Evolutionary conservation across 73 alveolate species (phyloP).

Genomic region (Symbiodinium natans): DNA sequence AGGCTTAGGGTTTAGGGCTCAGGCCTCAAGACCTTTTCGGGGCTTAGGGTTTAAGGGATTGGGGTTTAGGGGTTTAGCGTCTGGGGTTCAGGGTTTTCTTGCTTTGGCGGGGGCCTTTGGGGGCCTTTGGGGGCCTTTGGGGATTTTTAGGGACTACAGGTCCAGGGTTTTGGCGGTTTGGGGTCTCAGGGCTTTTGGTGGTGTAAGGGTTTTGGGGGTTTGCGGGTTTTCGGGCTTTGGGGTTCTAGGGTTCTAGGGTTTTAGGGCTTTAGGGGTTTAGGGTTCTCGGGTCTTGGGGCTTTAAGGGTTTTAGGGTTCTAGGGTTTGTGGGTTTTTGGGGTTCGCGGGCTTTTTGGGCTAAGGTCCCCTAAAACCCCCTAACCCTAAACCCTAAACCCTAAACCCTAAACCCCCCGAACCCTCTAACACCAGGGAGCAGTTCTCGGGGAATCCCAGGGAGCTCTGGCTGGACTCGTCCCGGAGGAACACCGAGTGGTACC

Average conservation of each 20-base stretch:
- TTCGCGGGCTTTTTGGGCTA: not conserved
- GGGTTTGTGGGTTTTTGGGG: no score
- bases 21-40: not conserved
- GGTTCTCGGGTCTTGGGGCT: not conserved
- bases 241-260: not conserved
- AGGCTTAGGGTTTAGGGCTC: not conserved
- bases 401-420: no score
- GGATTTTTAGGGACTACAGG: no score
- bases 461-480: constrained; percentile 49
- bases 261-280: not conserved
- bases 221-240: not conserved
- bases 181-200: no score
- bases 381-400: no score
- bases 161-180: not conserved
- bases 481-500: constrained; percentile 48
- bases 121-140: no score
- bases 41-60: no score
- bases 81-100: no score
- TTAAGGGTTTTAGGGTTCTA: not conserved
- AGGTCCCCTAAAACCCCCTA: no score
- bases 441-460: not conserved
- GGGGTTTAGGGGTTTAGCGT: no score
- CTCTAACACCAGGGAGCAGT: not conserved
- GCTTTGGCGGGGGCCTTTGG: not conserved
- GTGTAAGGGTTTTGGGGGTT: not conserved